A percentile compares a stretch with the other conserved stretches of the same genome.
Conservation (phyloP, 495 filamentous ascomycete species). For the Rhypophila decipiens region DNA sequence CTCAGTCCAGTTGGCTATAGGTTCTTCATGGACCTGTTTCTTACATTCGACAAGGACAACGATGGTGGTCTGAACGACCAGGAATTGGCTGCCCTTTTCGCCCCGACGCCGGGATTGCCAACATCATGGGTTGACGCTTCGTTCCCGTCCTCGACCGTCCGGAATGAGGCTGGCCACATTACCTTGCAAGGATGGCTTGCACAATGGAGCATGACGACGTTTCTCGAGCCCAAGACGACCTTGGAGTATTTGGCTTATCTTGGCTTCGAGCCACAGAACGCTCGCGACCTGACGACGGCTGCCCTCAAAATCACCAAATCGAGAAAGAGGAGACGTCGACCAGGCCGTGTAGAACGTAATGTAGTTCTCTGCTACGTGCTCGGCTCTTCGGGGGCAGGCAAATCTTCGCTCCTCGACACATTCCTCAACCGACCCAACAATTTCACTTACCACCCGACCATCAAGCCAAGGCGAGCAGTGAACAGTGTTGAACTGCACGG, state of each 20-base stretch:
- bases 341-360: slow-evolving; percentile 82
- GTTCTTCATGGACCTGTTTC: slow-evolving; percentile 95
- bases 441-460: slow-evolving; percentile 84
- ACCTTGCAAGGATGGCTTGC: slow-evolving; percentile 97
- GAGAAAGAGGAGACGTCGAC: slow-evolving; percentile 72
- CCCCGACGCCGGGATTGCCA: slow-evolving; percentile 86
- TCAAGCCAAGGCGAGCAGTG: slow-evolving; percentile 85
- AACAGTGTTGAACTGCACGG: slow-evolving; percentile 95
- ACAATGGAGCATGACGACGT: slow-evolving; percentile 99
- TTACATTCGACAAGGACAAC: slow-evolving; percentile 93
- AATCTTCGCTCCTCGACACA: slow-evolving; percentile 80
- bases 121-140: slow-evolving; percentile 74
- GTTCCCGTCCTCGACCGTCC: slow-evolving; percentile 90
- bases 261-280: slow-evolving; percentile 67
- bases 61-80: slow-evolving; percentile 85
- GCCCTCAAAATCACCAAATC: slow-evolving; percentile 89
- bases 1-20: slow-evolving; percentile 91
- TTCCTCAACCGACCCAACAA: slow-evolving; percentile 86
- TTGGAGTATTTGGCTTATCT: slow-evolving; percentile 93
- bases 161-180: slow-evolving; percentile 91
- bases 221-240: slow-evolving; percentile 88
- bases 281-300: slow-evolving; percentile 63
- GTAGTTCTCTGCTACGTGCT: slow-evolving; percentile 96
- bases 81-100: slow-evolving; percentile 81
- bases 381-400: slow-evolving; percentile 75